phyloP scores from a whole-genome alignment of 441 rosid species.

The Lepidium campestre region DNA sequence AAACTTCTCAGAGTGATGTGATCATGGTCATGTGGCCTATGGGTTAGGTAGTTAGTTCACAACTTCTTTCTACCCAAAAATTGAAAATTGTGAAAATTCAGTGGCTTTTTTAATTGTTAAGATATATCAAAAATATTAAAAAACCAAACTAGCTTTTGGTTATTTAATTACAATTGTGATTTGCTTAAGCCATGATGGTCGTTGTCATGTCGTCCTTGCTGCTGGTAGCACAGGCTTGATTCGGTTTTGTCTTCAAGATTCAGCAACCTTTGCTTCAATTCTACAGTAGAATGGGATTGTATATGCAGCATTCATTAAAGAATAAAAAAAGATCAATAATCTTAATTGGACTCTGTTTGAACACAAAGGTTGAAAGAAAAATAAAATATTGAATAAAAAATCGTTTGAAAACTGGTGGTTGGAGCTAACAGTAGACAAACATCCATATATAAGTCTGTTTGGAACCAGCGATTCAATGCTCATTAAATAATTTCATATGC shows the following conservation, averaged over 20 bases:
- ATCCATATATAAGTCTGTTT: too few relatives aligned
- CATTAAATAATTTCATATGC: too few relatives aligned
- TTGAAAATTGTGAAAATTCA: background rate
- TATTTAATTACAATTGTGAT: background rate
- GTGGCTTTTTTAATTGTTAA: too few relatives aligned
- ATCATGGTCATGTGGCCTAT: slow-evolving; percentile 11
- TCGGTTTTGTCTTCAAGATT: slow-evolving; percentile 19
- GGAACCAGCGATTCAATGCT: too few relatives aligned
- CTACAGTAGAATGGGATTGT: background rate
- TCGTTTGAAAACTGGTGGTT: too few relatives aligned
- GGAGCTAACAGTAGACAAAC: too few relatives aligned
- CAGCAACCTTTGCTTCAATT: slow-evolving; percentile 2
- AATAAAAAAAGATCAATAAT: too few relatives aligned
- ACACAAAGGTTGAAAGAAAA: too few relatives aligned
- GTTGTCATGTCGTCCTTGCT: slow-evolving; percentile 5
- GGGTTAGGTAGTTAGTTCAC: slow-evolving; percentile 24
- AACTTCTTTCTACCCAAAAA: slow-evolving; percentile 8
- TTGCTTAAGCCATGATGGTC: slow-evolving; percentile 2
- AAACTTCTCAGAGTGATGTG: background rate
- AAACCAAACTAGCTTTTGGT: background rate
- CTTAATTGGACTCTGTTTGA: too few relatives aligned
- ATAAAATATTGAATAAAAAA: too few relatives aligned
- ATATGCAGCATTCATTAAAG: background rate
- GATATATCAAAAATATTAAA: too few relatives aligned
- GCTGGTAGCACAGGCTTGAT: background rate